Conservation (phyloP, 108 stramenopile genomes). For the Stephanodiscus triporus region DNA sequence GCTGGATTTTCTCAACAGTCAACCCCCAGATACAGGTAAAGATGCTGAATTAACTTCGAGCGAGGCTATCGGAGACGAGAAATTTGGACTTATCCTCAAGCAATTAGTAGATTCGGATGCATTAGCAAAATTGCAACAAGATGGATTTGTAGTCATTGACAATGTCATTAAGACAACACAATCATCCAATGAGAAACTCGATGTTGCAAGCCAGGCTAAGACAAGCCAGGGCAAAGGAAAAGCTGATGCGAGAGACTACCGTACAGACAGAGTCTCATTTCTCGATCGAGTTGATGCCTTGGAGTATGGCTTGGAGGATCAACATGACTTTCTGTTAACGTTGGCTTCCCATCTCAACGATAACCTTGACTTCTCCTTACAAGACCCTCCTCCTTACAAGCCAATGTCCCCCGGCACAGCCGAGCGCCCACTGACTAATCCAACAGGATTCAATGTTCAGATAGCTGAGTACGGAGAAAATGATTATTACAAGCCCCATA, state of each 20-base stretch:
- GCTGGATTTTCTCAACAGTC: not conserved
- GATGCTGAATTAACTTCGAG: not conserved
- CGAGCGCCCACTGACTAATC: conserved; percentile 42
- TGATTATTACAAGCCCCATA: conserved; percentile 50
- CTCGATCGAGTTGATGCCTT: conserved; percentile 31
- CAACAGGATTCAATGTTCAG: conserved; percentile 24
- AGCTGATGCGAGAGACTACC: not conserved
- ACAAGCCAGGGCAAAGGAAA: conserved; percentile 20
- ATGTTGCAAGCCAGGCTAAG: not conserved
- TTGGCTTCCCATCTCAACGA: conserved; percentile 45
- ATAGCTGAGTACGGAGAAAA: conserved; percentile 39
- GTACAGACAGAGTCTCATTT: conserved; percentile 45
- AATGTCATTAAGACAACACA: conserved; percentile 17
- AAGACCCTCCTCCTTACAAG: not conserved
- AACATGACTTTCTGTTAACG: conserved; percentile 41
- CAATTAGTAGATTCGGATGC: not conserved
- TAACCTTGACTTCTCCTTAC: conserved; percentile 13
- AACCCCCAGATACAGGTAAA: not conserved
- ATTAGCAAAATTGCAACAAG: conserved; percentile 2
- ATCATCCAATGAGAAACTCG: conserved; percentile 7
- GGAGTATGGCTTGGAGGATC: conserved; percentile 38
- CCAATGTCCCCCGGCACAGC: conserved; percentile 45
- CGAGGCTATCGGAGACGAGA: not conserved
- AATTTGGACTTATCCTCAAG: not conserved
- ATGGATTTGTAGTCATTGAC: conserved; percentile 47